These are phyloP conservation scores for Pachyrhizus erosus DNA, from an alignment of 306 rosid species.

Conservation along the genomic window DNA sequence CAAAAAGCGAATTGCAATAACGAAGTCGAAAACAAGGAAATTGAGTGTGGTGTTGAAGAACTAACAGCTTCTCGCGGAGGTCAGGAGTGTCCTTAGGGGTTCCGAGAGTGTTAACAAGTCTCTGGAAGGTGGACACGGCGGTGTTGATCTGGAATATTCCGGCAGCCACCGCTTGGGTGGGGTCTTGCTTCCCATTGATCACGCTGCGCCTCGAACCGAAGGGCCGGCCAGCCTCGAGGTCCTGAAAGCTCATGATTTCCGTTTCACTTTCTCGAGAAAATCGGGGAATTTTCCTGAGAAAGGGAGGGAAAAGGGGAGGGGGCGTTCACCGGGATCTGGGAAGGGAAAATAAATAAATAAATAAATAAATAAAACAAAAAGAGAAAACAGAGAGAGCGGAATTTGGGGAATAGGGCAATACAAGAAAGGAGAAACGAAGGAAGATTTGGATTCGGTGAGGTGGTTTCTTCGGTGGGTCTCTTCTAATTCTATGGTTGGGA, in stretches of 20 bases:
- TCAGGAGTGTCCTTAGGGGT: slow-evolving; percentile 97
- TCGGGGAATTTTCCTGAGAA: slow-evolving; percentile 45
- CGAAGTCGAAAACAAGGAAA: not conserved
- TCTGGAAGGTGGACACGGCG: slow-evolving; percentile 92
- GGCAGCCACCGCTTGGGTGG: slow-evolving; percentile 94
- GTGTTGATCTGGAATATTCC: slow-evolving; percentile 98
- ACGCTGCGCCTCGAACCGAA: slow-evolving; percentile 67
- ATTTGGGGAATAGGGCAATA: slow-evolving; percentile 32
- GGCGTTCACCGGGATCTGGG: slow-evolving; percentile 32
- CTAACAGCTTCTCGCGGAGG: slow-evolving; percentile 97
- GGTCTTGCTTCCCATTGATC: slow-evolving; percentile 79
- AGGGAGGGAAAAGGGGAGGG: not conserved
- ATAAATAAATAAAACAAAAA: too few relatives aligned
- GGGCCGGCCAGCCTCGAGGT: slow-evolving; percentile 85
- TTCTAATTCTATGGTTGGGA: slow-evolving; percentile 18
- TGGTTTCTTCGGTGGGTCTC: slow-evolving; percentile 34
- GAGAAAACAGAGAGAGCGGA: not conserved
- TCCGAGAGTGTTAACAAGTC: slow-evolving; percentile 96
- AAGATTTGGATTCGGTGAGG: slow-evolving; percentile 38
- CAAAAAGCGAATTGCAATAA: not conserved
- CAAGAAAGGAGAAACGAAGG: not conserved
- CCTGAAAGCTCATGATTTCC: slow-evolving; percentile 87
- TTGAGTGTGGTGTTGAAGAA: not conserved
- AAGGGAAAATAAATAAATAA: not conserved
- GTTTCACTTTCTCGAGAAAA: slow-evolving; percentile 56